These are phyloP conservation scores for Ambispora gerdemannii DNA, from an alignment of 192 early-diverging fungal species.

Conservation along the genomic window DNA sequence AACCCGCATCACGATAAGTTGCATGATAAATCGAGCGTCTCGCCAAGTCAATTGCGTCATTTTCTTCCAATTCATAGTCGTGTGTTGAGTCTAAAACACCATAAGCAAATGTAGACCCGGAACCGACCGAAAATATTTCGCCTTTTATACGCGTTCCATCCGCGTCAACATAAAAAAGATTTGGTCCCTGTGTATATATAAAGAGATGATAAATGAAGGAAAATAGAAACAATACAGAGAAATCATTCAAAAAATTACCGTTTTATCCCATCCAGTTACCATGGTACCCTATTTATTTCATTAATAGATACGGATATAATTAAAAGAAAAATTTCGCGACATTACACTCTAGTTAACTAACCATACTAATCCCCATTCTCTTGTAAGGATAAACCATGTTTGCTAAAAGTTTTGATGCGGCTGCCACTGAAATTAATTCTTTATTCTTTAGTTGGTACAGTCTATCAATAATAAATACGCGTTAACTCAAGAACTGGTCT, in stretches of 20 bases:
- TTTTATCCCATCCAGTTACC: constrained; percentile 98
- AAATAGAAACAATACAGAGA: neutral
- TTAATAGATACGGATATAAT: neutral
- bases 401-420: constrained; percentile 92
- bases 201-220: neutral
- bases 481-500: neutral
- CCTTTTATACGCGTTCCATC: constrained; percentile 87
- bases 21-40: constrained; percentile 94
- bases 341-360: constrained; percentile 17
- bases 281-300: constrained; percentile 76
- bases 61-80: constrained; percentile 71
- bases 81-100: constrained; percentile 93
- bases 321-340: neutral
- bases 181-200: constrained; percentile 67
- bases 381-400: constrained; percentile 99
- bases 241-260: constrained; percentile 42
- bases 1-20: constrained; percentile 89
- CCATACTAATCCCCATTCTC: constrained; percentile 98
- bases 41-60: constrained; percentile 89
- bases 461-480: constrained; percentile 36
- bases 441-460: constrained; percentile 97
- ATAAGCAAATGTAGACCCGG: constrained; percentile 98
- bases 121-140: constrained; percentile 94
- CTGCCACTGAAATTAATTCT: constrained; percentile 97
- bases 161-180: constrained; percentile 94